phyloP scores from a whole-genome alignment of 331 rosid species.

The Spiraea crenata region DNA sequence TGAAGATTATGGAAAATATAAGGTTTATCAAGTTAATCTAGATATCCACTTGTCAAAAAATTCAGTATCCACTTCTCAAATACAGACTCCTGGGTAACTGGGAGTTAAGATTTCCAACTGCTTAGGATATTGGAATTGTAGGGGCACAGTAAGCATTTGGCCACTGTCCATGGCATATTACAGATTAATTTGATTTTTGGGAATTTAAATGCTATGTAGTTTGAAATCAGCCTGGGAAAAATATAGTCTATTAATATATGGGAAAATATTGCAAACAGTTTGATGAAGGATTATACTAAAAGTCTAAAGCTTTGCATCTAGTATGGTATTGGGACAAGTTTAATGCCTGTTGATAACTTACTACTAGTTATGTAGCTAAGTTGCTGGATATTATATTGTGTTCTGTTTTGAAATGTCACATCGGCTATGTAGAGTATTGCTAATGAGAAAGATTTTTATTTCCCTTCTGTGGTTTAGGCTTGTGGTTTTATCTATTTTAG shows the following conservation, averaged over 20 bases:
- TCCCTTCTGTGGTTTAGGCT: constrained; percentile 14
- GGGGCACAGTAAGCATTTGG: not conserved
- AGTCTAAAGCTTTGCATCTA: not conserved
- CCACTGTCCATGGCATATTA: not conserved
- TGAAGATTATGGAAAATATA: not conserved
- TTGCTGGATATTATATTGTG: constrained; percentile 1
- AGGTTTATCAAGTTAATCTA: not conserved
- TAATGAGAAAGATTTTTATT: not conserved
- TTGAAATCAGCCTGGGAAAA: not conserved
- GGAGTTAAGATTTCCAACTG: not conserved
- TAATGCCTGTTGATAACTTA: not conserved
- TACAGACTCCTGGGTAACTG: not conserved
- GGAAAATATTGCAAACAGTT: not conserved
- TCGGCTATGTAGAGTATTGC: not conserved
- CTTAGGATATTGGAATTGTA: not conserved
- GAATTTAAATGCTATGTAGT: not conserved
- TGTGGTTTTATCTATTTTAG: constrained; percentile 15
- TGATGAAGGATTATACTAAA: not conserved
- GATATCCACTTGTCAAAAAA: not conserved
- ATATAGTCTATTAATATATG: not conserved
- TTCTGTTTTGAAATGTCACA: not conserved
- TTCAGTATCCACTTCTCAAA: not conserved
- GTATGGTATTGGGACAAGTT: not conserved
- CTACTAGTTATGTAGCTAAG: not conserved
- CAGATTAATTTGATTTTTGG: not conserved